Conservation (phyloP, 495 filamentous ascomycete species). For the Chaetomium cochliodes region DNA sequence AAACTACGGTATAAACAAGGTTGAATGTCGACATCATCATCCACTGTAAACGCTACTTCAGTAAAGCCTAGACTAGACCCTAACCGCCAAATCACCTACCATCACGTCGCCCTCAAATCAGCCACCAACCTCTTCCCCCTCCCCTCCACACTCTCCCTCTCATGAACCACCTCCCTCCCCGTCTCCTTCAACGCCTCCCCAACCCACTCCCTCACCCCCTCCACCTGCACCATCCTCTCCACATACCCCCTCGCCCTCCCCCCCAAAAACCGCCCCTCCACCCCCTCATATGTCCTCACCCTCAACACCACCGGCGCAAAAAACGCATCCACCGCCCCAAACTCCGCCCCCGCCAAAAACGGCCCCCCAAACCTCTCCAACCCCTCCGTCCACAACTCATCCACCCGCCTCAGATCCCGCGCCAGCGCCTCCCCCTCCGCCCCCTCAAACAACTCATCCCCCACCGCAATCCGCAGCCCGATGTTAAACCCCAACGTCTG, state of each 20-base stretch:
- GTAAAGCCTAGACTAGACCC: not conserved
- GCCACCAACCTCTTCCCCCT: constrained; percentile 19
- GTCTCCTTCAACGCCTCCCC: constrained; percentile 16
- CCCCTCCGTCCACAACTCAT: constrained; percentile 42
- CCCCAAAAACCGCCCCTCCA: constrained; percentile 18
- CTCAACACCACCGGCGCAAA: constrained; percentile 43
- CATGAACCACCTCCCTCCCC: constrained; percentile 20
- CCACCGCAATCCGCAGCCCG: constrained; percentile 38
- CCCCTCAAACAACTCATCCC: constrained; percentile 20
- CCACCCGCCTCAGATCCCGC: constrained; percentile 36
- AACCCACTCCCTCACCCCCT: constrained; percentile 33
- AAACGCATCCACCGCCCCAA: constrained; percentile 45
- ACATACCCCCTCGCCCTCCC: constrained; percentile 29
- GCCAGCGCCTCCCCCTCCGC: not conserved
- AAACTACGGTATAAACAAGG: too few relatives aligned
- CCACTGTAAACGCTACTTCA: not conserved
- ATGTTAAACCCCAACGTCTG: constrained; percentile 49
- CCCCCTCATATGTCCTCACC: constrained; percentile 33
- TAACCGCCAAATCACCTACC: not conserved
- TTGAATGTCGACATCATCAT: not conserved
- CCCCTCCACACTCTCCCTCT: constrained; percentile 17
- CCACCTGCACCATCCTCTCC: constrained; percentile 23
- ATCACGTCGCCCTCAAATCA: constrained; percentile 20
- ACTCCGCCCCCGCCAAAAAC: constrained; percentile 41
- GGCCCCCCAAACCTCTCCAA: constrained; percentile 40